A percentile compares a stretch with the other conserved stretches of the same genome.
Evolutionary conservation across 2,329 filamentous ascomycete species (phyloP).

Genomic region (Chaetomium strumarium): DNA sequence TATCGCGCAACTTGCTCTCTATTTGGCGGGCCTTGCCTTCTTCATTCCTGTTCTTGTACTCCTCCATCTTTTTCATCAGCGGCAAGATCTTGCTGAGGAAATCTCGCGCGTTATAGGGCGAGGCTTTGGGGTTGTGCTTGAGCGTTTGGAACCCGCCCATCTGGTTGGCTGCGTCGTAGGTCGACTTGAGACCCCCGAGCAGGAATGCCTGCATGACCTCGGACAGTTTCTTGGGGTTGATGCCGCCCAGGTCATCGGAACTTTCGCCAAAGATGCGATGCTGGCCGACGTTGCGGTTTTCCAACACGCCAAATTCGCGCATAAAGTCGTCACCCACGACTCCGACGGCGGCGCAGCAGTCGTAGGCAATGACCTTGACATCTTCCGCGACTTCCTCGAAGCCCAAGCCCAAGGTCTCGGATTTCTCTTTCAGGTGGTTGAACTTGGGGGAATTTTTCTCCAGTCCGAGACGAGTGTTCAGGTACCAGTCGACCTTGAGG

Average conservation of each 20-base stretch:
- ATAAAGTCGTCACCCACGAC: slow-evolving; percentile 19
- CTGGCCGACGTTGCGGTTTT: slow-evolving; percentile 1
- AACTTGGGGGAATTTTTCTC: not conserved
- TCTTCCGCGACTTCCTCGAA: not conserved
- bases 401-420: not conserved
- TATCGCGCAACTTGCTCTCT: too few species aligned
- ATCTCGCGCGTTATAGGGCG: not conserved
- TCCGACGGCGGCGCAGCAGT: slow-evolving; percentile 18
- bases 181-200: slow-evolving; percentile 3
- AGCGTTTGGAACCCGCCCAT: not conserved
- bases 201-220: slow-evolving; percentile 1
- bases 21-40: too few species aligned
- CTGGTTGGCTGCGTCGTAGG: not conserved
- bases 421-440: not conserved
- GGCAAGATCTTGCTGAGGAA: not conserved
- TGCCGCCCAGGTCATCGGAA: not conserved
- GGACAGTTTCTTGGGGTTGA: not conserved
- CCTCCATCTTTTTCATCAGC: not conserved
- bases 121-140: not conserved
- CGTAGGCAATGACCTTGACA: slow-evolving; percentile 16
- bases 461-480: slow-evolving; percentile 12
- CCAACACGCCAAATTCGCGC: slow-evolving; percentile 12
- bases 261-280: slow-evolving; percentile 3
- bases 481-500: slow-evolving; percentile 12
- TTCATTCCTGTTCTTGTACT: too few species aligned